phyloP scores from a whole-genome alignment of 768 basidiomycete species.

The Lactarius sp. region DNA sequence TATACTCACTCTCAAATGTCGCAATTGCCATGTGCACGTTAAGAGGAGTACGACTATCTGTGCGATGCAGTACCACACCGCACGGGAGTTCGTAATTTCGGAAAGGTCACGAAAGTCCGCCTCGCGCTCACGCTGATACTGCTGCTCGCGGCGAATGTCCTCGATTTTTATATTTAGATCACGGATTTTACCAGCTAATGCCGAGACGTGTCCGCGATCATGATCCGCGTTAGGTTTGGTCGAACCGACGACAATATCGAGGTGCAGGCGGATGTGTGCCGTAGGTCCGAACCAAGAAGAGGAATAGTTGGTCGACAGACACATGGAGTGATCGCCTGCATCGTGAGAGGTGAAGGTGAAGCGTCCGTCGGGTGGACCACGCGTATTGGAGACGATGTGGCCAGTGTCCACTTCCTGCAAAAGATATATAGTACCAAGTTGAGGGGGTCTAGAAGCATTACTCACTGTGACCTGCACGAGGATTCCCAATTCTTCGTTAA shows the following conservation, averaged over 20 bases:
- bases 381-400: constrained; percentile 79
- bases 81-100: constrained; percentile 84
- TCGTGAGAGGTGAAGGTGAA: constrained; percentile 99
- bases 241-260: constrained; percentile 89
- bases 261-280: constrained; percentile 89
- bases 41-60: constrained; percentile 81
- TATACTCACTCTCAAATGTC: constrained; percentile 75
- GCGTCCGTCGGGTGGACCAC: constrained; percentile 83
- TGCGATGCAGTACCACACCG: constrained; percentile 89
- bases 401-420: constrained; percentile 79
- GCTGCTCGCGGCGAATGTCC: constrained; percentile 91
- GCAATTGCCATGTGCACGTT: constrained; percentile 90
- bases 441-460: constrained; percentile 16
- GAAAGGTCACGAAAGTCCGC: constrained; percentile 83
- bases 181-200: constrained; percentile 75
- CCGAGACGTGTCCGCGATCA: constrained; percentile 80
- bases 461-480: constrained; percentile 86
- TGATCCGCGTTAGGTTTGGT: constrained; percentile 84
- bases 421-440: not conserved
- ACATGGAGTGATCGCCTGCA: constrained; percentile 95
- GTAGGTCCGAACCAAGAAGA: constrained; percentile 69
- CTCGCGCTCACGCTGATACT: constrained; percentile 96
- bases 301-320: constrained; percentile 84
- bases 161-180: constrained; percentile 93
- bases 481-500: constrained; percentile 79